Evolutionary conservation across 164 flowering plant genomes (phyloP).

Genomic region (Brasenia schreberi): DNA sequence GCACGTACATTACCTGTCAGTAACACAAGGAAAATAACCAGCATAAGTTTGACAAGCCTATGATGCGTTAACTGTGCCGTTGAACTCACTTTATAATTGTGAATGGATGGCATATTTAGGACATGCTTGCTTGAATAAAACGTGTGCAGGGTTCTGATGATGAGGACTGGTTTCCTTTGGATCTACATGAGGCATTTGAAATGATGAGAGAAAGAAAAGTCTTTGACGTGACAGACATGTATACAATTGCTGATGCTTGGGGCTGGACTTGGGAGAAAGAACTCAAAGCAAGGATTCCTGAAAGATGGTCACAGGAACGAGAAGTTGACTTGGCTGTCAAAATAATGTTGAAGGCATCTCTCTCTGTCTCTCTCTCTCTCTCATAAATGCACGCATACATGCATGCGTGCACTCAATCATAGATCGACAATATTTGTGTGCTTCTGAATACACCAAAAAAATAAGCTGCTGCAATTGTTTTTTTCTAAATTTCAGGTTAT

Average conservation of each 20-base stretch:
- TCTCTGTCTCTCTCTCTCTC: constrained; percentile 1
- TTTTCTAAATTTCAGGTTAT: constrained; percentile 43
- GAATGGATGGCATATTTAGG: too few species aligned
- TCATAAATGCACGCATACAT: neutral
- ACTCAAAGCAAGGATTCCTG: constrained; percentile 49
- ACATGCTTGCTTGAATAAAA: too few species aligned
- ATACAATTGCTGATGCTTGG: constrained; percentile 92
- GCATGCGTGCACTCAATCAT: neutral
- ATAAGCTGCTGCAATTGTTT: neutral
- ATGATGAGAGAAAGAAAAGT: constrained; percentile 67
- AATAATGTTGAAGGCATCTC: constrained; percentile 61
- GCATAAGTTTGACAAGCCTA: too few species aligned
- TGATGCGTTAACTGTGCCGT: too few species aligned
- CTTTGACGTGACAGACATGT: constrained; percentile 88
- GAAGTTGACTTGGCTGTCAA: constrained; percentile 90
- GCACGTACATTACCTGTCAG: too few species aligned
- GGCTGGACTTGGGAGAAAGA: constrained; percentile 99
- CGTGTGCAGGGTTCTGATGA: constrained; percentile 54
- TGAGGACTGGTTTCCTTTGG: constrained; percentile 90
- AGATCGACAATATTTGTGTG: too few species aligned
- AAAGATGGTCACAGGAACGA: constrained; percentile 91
- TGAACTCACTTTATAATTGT: too few species aligned
- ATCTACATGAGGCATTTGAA: constrained; percentile 67
- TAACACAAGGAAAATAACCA: too few species aligned
- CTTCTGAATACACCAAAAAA: too few species aligned